These are phyloP conservation scores for Arthrocladium fulminans DNA, from an alignment of 2,329 filamentous ascomycete genomes.

Conservation along the genomic window DNA sequence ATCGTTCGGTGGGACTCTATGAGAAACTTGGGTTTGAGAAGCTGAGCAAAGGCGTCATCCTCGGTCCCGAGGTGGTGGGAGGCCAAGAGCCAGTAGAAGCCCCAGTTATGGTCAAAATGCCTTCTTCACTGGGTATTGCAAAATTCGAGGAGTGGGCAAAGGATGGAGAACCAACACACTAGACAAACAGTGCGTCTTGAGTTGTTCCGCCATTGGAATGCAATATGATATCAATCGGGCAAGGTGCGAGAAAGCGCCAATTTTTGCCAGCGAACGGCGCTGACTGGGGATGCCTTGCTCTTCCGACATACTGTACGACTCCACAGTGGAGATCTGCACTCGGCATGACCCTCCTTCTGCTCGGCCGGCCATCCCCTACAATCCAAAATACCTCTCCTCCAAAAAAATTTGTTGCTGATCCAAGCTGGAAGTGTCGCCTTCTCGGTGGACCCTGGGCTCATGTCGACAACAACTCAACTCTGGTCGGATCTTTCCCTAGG, in stretches of 20 bases:
- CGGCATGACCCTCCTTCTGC: background rate
- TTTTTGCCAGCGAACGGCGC: no score
- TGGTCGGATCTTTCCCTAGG: no score
- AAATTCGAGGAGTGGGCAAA: conserved; percentile 30
- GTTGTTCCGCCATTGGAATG: background rate
- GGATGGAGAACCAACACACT: background rate
- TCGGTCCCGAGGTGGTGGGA: conserved; percentile 30
- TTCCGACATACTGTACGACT: no score
- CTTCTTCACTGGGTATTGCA: conserved; percentile 27
- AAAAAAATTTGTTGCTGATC: no score
- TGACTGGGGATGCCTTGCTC: no score
- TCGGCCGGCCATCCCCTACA: background rate
- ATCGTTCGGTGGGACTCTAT: conserved; percentile 36
- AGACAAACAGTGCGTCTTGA: background rate
- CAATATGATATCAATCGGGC: background rate
- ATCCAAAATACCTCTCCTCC: no score
- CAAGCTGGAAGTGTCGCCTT: no score
- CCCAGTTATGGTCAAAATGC: conserved; percentile 38
- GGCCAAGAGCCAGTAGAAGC: conserved; percentile 31
- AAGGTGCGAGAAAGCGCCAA: background rate
- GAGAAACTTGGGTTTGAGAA: conserved; percentile 38
- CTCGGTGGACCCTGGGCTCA: no score
- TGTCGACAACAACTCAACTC: no score
- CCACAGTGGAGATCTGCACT: background rate
- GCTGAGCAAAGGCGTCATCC: conserved; percentile 34